Evolutionary conservation across 163 green algal genomes (phyloP).

Genomic region (Trebouxia gelatinosa): DNA sequence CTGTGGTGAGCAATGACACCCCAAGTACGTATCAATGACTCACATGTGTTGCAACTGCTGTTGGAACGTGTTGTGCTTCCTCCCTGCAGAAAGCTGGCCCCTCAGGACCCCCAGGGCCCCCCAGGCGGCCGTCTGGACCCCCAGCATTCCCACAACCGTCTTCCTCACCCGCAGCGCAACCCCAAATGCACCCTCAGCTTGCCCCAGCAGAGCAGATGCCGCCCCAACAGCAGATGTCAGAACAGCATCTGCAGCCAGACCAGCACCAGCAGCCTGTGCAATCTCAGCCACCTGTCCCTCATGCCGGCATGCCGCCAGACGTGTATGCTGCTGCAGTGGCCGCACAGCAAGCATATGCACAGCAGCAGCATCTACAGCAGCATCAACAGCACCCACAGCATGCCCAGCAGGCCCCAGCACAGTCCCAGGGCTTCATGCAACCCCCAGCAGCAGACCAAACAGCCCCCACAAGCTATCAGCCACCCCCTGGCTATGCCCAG

Average conservation of each 20-base stretch:
- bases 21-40: slow-evolving; percentile 8
- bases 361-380: neutral
- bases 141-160: neutral
- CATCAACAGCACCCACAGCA: slow-evolving; percentile 4
- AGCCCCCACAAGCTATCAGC: neutral
- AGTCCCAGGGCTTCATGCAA: neutral
- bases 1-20: no score
- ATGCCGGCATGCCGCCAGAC: slow-evolving; percentile 20
- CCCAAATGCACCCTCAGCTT: neutral
- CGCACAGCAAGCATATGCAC: neutral
- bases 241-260: neutral
- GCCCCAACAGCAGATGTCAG: slow-evolving; percentile 9
- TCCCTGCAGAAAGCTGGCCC: no score
- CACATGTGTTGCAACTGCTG: no score
- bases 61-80: no score
- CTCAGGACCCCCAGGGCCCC: slow-evolving; percentile 12
- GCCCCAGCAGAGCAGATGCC: neutral
- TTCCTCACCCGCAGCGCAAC: neutral
- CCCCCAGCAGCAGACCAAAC: no score
- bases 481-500: neutral
- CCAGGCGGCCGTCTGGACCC: slow-evolving; percentile 8
- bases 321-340: slow-evolving; percentile 3
- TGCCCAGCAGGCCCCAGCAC: neutral
- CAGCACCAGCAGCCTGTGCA: slow-evolving; percentile 3
- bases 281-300: neutral